phyloP scores from a whole-genome alignment of 768 basidiomycete genomes.

The Leccinum uliginosum region DNA sequence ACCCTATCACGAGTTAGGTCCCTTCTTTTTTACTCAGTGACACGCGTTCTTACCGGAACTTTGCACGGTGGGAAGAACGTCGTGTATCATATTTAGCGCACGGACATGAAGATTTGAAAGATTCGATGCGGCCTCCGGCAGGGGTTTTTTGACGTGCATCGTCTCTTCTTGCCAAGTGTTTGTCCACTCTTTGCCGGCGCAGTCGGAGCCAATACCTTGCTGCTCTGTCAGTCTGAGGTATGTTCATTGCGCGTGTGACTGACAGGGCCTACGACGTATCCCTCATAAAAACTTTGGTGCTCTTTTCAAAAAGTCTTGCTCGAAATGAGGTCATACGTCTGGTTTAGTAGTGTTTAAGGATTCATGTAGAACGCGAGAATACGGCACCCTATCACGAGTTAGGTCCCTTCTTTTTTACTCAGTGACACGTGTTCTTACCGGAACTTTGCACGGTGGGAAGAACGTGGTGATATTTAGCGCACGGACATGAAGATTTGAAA shows the following conservation, averaged over 20 bases:
- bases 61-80: not conserved
- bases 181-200: not conserved
- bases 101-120: not conserved
- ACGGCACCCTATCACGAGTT: constrained; percentile 10
- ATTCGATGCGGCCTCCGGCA: not conserved
- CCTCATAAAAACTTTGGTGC: constrained; percentile 3
- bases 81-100: not conserved
- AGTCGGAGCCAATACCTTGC: not conserved
- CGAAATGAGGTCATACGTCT: constrained; percentile 10
- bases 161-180: not conserved
- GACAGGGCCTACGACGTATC: constrained; percentile 12
- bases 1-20: constrained; percentile 4
- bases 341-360: constrained; percentile 1
- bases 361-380: constrained; percentile 6
- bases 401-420: not conserved
- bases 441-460: not conserved
- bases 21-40: not conserved
- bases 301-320: constrained; percentile 1
- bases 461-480: not conserved
- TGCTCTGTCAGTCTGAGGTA: not conserved
- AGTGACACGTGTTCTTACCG: not conserved
- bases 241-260: not conserved
- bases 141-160: not conserved
- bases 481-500: not conserved
- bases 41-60: not conserved